Evolutionary conservation across 1,139 yeast species (phyloP).

Genomic region (Yamadazyma pseudoaaseri): DNA sequence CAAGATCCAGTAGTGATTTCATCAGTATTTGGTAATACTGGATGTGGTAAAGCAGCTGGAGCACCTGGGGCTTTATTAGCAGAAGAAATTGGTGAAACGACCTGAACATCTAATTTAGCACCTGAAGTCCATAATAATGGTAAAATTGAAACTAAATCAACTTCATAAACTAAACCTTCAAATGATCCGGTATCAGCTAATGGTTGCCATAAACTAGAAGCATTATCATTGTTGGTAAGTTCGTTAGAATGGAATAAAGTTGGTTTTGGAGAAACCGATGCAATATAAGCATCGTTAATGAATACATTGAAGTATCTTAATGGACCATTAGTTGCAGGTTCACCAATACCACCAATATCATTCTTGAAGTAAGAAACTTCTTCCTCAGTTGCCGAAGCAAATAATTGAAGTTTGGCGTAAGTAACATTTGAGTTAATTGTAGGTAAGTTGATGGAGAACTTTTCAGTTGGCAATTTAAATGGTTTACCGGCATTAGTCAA

Average conservation of each 20-base stretch:
- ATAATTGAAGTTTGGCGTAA: conserved; percentile 22
- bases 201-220: conserved; percentile 21
- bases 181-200: conserved; percentile 26
- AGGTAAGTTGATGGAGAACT: conserved; percentile 14
- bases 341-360: conserved; percentile 13
- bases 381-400: conserved; percentile 25
- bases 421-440: conserved; percentile 19
- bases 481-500: conserved; percentile 13
- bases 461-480: conserved; percentile 13
- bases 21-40: conserved; percentile 12
- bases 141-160: conserved; percentile 26
- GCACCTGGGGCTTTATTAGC: conserved; percentile 16
- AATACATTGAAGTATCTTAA: conserved; percentile 25
- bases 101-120: conserved; percentile 19
- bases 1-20: conserved; percentile 13
- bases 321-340: conserved; percentile 17
- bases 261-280: conserved; percentile 27
- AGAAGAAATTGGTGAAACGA: conserved; percentile 19
- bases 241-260: conserved; percentile 23
- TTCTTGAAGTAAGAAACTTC: conserved; percentile 22
- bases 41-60: conserved; percentile 15
- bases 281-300: conserved; percentile 19
- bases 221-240: conserved; percentile 14
- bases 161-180: conserved; percentile 24
- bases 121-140: conserved; percentile 29